Conservation (phyloP, 2,329 filamentous ascomycete genomes). For the Monilinia vaccinii-corymbosi region DNA sequence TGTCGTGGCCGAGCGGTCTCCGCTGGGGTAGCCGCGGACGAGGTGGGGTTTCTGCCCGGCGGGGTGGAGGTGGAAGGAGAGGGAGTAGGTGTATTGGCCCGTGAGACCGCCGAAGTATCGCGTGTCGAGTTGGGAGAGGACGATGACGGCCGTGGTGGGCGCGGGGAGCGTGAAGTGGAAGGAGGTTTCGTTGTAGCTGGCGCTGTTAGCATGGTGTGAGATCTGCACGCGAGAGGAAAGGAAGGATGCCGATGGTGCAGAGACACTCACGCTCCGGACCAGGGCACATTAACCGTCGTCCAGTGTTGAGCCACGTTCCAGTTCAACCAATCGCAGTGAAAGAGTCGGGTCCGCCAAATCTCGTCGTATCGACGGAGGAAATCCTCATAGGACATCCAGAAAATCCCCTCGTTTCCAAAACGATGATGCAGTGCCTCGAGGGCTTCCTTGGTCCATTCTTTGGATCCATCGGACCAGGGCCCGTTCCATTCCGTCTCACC, state of each 20-base stretch:
- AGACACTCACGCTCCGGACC: constrained; percentile 36
- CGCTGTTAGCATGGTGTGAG: neutral
- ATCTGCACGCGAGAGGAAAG: too few species aligned
- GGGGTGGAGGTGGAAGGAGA: constrained; percentile 39
- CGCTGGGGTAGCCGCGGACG: constrained; percentile 36
- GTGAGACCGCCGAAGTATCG: constrained; percentile 51
- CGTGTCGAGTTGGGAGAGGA: constrained; percentile 45
- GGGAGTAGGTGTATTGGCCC: constrained; percentile 42
- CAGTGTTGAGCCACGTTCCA: constrained; percentile 50
- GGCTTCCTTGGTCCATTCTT: constrained; percentile 49
- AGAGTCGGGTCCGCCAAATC: constrained; percentile 51
- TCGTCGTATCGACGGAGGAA: constrained; percentile 49
- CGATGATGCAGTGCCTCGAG: constrained; percentile 46
- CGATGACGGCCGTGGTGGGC: constrained; percentile 45
- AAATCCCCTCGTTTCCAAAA: constrained; percentile 52
- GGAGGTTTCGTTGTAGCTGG: constrained; percentile 45
- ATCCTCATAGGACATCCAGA: constrained; percentile 53
- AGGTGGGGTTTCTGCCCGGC: constrained; percentile 45
- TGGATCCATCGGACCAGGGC: constrained; percentile 35
- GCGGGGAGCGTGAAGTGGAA: constrained; percentile 47
- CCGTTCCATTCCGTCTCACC: constrained; percentile 52
- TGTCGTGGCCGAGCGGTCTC: constrained; percentile 46
- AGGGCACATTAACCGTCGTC: constrained; percentile 51
- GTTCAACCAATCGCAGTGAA: constrained; percentile 36
- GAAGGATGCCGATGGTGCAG: neutral